phyloP scores from a whole-genome alignment of 1,284 basidiomycete genomes.

The Papiliotrema fonsecae region DNA sequence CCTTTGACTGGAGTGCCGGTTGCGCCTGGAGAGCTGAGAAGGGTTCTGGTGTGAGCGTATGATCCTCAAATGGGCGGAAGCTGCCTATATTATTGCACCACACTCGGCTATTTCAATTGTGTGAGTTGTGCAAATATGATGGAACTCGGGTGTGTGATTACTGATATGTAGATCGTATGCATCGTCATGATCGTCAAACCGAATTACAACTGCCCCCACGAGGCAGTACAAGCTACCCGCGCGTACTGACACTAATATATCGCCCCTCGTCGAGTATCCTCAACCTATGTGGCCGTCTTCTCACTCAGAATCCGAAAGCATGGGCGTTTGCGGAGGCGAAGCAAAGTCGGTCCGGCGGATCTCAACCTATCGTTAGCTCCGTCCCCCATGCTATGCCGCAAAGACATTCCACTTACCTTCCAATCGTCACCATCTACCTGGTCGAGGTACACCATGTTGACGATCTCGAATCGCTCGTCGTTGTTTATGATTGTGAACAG shows the following conservation, averaged over 20 bases:
- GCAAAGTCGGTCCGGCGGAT: slow-evolving; percentile 20
- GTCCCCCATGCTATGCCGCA: neutral
- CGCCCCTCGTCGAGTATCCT: too few species aligned
- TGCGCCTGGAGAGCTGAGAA: slow-evolving; percentile 74
- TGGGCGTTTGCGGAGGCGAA: slow-evolving; percentile 7
- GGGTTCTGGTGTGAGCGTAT: slow-evolving; percentile 64
- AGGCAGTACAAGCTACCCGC: too few species aligned
- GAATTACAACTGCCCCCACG: neutral
- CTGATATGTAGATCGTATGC: neutral
- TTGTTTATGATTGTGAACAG: slow-evolving; percentile 24
- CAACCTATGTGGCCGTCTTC: too few species aligned
- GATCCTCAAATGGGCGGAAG: too few species aligned
- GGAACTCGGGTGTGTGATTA: neutral
- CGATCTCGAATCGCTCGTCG: slow-evolving; percentile 28
- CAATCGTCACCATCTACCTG: slow-evolving; percentile 37
- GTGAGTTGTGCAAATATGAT: too few species aligned
- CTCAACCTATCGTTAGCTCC: slow-evolving; percentile 16
- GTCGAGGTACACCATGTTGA: slow-evolving; percentile 29
- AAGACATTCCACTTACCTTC: slow-evolving; percentile 21
- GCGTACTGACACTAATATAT: too few species aligned
- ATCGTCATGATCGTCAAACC: neutral
- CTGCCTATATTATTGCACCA: too few species aligned
- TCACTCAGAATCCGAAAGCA: slow-evolving; percentile 23
- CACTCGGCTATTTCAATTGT: too few species aligned
- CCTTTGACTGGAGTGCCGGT: slow-evolving; percentile 78